Base-by-base conservation (phyloP, 805 yeast species). In the Sungouiella thailandica region DNA sequence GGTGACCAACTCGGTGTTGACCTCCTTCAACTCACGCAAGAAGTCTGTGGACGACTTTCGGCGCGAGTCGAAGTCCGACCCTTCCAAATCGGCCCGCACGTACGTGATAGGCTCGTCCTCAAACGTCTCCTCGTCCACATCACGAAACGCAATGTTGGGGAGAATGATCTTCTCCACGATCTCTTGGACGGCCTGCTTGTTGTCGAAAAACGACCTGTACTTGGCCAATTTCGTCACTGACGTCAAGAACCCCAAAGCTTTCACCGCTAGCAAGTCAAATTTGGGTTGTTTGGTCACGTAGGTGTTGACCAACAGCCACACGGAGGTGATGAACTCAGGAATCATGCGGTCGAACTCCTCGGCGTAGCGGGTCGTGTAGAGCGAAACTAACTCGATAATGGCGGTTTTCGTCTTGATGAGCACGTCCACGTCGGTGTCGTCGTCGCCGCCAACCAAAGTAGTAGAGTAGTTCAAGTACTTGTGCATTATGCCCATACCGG, bases 41-140 rank as follows among this genome's bases (percentile, higher is more conserved):
- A 93, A 88, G 50, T 87, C 97, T 2, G 95, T 85, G n/a, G 97
- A 80, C 0, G 96, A 79, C 47, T 94, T 78, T 58, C 97, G 74
- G 59, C 99, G 76, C 1, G 96, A 82, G 52, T 89, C 97, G 10
- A 83, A 75, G 55, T 90, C 97, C 0, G 95, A 80, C 5, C 97
- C 97, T 60, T 94, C 98, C 29, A 94, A 68, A 58, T 93, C 98
- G 41, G 95, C 74, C 51, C 97, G 75, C 14, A 89, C 89, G 54
- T 72, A 93, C 50, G 86, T 94, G 35, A 93, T 82, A 23, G 98
- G 98, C 54, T 93, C 98, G 60, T 93, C 98, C 59, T 93, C 98
- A 57, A 93, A 90, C 41, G 81, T 59, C 58, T 94, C 98, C 50
- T 86, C 87, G 54, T 93, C 99, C 2, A 83, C 70, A 37, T 83